Base-by-base conservation (phyloP, 306 rosid species). In the Trichosanthes cucumerina region DNA sequence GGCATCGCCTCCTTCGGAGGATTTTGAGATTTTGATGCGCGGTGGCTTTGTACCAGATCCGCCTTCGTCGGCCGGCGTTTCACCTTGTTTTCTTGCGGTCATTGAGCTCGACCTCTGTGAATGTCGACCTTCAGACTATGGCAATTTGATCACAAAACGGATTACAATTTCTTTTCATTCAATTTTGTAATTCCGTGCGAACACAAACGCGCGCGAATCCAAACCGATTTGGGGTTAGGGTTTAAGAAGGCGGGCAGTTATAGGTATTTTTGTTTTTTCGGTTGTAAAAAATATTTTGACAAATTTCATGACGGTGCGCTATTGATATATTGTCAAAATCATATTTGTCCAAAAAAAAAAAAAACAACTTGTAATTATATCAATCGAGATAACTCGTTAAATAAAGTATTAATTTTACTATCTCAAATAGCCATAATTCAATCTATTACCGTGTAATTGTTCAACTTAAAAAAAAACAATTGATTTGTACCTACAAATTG, bases 1-100 rank as follows among this genome's bases (percentile, higher is more conserved):
- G 70, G 84, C 91, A 84, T 91, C 93, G 46, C 65, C 49, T 68
- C 89, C 98, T 19, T 90, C 99, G n/a, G 90, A 66, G 52, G 98
- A 79, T 57, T 83, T 65, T 18, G 91, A 79, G 44, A 84, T 87
- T 87, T 84, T 88, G 74, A 89, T 89, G 18, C 93, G 94, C 79
- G 90, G 88, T 9, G 86, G 87, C 46, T 85, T 84, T 23, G 86
- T 77, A n/a, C 86, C 89, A 75, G 97, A 84, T 79, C 85, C 82
- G 31, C 85, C 95, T 62, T 89, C 97, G 76, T 90, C 96, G 28
- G 89, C 49, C 41, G 65, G 88, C 46, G 83, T 59, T 66, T 94
- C 97, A 24, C 78, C 93, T 81, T 80, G 88, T 84, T 90, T 86
- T 69, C 89, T 82, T 14, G 72, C 80, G 39, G 96, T 84, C 80